Evolutionary conservation across 768 basidiomycete genomes (phyloP), one percentile per base, ranked within the genome.

Genomic region (Phaeotremella fagi): DNA sequence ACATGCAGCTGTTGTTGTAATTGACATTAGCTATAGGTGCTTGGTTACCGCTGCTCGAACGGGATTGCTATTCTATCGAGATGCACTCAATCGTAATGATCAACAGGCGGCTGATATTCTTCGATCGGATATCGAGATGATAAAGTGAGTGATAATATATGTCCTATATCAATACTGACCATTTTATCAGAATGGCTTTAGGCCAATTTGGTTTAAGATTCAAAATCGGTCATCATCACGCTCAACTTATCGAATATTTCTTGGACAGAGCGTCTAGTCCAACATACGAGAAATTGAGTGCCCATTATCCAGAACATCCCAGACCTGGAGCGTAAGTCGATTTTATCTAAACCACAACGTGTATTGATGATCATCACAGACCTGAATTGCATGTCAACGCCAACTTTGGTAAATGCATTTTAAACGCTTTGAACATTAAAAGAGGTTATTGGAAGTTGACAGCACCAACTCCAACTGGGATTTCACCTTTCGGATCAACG

Each of bases 211-310:
- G 64, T 29, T 26, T 50, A 6, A 36, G 53, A 12, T 70, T 66
- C 59, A 70, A 66, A 49, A 64, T 70, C 33, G 68, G 68, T 7
- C 59, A 64, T 51, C 68, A 70, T 36, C 68, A 70, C 35, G 48
- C 68, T 7, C 68, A 70, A 44, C 59, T 70, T 11, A 56, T 70
- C 37, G 68, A 66, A 26, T 70, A 70, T 46, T 70, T 70, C 54
- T 35, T 70, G n/a, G 68, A 70, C 33, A 54, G 68, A 23, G 57
- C 65, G n/a, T 48, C 58, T 4, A 48, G 64, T 37, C 68, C 68
- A 11, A 60, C 64, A 0, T 57, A 38, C 25, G 68, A 70, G 37
- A 66, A 70, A 43, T 54, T 70, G n/a, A 23, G 27, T n/a, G 51
- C 60, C 16, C 68, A 70, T 47, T 70, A 66, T 37, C 68, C 68